A percentile compares a stretch with the other conserved stretches of the same genome.
phyloP scores from a whole-genome alignment of 495 filamentous ascomycete species.

The Bacidia rubella region DNA sequence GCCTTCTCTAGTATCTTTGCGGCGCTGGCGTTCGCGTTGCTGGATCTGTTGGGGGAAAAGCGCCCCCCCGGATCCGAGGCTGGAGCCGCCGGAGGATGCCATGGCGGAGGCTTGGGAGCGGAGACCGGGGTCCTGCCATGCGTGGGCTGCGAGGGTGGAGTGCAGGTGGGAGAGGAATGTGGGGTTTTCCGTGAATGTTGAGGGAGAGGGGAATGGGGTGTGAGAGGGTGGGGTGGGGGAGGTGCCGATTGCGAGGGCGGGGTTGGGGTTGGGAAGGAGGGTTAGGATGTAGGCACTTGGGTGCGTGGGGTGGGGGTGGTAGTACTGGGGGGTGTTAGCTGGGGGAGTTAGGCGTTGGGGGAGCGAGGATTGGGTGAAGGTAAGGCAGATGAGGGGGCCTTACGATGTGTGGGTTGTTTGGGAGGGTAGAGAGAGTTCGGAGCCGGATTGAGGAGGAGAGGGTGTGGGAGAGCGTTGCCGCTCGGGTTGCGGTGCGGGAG shows the following conservation, averaged over 20 bases:
- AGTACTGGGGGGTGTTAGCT: slow-evolving; percentile 41
- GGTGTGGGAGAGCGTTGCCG: neutral
- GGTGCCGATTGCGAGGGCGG: slow-evolving; percentile 59
- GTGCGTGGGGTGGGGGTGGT: slow-evolving; percentile 41
- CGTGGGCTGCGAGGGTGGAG: slow-evolving; percentile 55
- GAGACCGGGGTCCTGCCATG: slow-evolving; percentile 55
- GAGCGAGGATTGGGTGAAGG: neutral
- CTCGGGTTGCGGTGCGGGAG: neutral
- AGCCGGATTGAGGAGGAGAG: slow-evolving; percentile 6
- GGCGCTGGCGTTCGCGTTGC: slow-evolving; percentile 14
- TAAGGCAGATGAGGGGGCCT: neutral
- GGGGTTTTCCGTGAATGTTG: slow-evolving; percentile 63
- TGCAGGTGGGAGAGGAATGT: slow-evolving; percentile 64
- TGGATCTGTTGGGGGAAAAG: slow-evolving; percentile 40
- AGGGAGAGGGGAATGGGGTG: slow-evolving; percentile 53
- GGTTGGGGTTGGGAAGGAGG: slow-evolving; percentile 60
- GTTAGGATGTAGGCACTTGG: slow-evolving; percentile 47
- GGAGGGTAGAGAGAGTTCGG: slow-evolving; percentile 10
- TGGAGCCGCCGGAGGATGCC: slow-evolving; percentile 62
- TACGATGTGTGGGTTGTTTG: slow-evolving; percentile 14
- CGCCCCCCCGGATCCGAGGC: slow-evolving; percentile 49
- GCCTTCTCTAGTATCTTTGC: neutral
- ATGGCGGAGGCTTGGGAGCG: slow-evolving; percentile 66
- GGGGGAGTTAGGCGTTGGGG: neutral
- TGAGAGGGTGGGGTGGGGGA: slow-evolving; percentile 33